A percentile compares a stretch with the other conserved stretches of the same genome.
These are phyloP conservation scores for Spatholobus suberectus DNA, from an alignment of 306 rosid genomes.

Conservation along the genomic window DNA sequence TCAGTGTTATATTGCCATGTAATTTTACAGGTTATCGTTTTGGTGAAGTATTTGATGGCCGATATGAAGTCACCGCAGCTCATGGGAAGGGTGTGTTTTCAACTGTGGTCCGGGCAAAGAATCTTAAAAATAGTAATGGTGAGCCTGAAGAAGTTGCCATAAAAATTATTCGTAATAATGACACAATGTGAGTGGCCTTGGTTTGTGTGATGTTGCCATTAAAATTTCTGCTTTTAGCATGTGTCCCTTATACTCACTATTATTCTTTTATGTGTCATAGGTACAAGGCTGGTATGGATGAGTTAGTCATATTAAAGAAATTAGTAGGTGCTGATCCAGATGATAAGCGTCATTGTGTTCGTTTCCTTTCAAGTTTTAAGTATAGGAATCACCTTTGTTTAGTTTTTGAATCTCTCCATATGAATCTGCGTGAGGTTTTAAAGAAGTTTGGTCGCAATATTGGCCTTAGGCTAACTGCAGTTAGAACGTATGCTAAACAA, in stretches of 20 bases:
- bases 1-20: background rate
- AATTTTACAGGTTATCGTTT: conserved; percentile 63
- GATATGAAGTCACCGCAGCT: conserved; percentile 80
- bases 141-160: conserved; percentile 88
- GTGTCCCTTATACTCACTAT: background rate
- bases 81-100: conserved; percentile 90
- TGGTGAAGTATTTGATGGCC: conserved; percentile 79
- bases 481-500: conserved; percentile 78
- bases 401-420: conserved; percentile 88
- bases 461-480: conserved; percentile 84
- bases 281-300: conserved; percentile 90
- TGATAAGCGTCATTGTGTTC: conserved; percentile 91
- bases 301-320: conserved; percentile 78
- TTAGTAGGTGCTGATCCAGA: conserved; percentile 90
- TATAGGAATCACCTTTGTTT: conserved; percentile 88
- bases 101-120: conserved; percentile 78
- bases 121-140: conserved; percentile 60
- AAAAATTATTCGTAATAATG: conserved; percentile 82
- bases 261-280: conserved; percentile 45
- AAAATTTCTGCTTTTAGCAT: background rate
- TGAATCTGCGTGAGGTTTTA: conserved; percentile 89
- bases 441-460: conserved; percentile 94
- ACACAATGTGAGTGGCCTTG: conserved; percentile 66
- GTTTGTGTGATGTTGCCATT: background rate
- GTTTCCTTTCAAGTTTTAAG: conserved; percentile 82